Conservation (phyloP, 805 yeast species). For the Wickerhamomyces canadensis region DNA sequence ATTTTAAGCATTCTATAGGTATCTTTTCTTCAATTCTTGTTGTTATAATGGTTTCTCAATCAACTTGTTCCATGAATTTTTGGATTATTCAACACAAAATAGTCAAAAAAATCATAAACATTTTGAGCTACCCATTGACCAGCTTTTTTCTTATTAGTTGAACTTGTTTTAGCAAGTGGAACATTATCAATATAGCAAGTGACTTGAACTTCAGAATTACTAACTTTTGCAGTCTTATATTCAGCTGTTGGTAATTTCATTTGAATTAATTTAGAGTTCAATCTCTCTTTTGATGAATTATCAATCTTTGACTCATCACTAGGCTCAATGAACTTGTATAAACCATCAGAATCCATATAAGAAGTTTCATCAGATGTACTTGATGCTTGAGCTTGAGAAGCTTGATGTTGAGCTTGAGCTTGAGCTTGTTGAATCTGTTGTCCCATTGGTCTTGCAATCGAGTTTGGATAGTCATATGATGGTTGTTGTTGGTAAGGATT, state of each 20-base stretch:
- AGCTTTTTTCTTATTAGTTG: constrained; percentile 19
- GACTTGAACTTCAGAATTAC: constrained; percentile 16
- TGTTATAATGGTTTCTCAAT: too few relatives aligned
- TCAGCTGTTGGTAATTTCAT: constrained; percentile 11
- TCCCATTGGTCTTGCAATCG: too few relatives aligned
- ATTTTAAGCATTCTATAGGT: too few relatives aligned
- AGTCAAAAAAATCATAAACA: constrained; percentile 10
- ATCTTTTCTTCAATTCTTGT: too few relatives aligned
- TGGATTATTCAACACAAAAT: constrained; percentile 3
- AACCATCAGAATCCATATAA: neutral
- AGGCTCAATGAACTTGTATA: constrained; percentile 1
- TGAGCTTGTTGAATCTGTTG: neutral
- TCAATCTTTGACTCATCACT: constrained; percentile 5
- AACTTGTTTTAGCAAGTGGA: constrained; percentile 12
- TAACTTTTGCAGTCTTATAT: constrained; percentile 14
- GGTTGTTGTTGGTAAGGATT: too few relatives aligned
- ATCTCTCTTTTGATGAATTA: constrained; percentile 12
- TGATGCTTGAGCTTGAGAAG: neutral
- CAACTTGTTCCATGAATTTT: constrained; percentile 10
- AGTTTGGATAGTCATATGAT: too few relatives aligned
- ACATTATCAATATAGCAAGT: constrained; percentile 9
- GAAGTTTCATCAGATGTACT: neutral
- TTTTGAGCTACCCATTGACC: constrained; percentile 18
- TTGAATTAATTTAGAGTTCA: constrained; percentile 9
- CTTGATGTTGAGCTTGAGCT: neutral